These are phyloP conservation scores for Aspergillus neotritici DNA, from an alignment of 2,329 filamentous ascomycete species.

Conservation along the genomic window DNA sequence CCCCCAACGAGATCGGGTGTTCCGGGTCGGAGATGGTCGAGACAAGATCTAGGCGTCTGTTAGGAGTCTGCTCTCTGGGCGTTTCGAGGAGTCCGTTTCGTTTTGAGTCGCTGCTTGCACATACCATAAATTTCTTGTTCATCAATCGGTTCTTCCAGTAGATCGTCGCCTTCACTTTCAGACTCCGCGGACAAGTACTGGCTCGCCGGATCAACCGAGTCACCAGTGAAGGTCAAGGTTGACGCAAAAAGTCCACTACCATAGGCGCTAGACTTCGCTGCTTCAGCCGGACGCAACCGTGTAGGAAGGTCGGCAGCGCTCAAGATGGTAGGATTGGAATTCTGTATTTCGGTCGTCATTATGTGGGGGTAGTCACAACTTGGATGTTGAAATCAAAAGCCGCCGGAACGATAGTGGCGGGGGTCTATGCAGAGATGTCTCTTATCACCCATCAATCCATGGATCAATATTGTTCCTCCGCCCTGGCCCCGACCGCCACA, in stretches of 20 bases:
- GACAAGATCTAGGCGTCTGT: slow-evolving; percentile 65
- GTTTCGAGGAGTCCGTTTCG: background rate
- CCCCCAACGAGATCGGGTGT: slow-evolving; percentile 88
- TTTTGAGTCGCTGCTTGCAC: background rate
- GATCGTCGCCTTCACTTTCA: slow-evolving; percentile 50
- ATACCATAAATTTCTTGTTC: slow-evolving; percentile 94
- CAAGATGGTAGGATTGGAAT: slow-evolving; percentile 85
- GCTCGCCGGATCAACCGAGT: slow-evolving; percentile 45
- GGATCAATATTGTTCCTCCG: too few species aligned
- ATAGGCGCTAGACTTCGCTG: slow-evolving; percentile 38
- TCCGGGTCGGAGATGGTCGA: slow-evolving; percentile 93
- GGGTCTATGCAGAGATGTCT: too few species aligned
- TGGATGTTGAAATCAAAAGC: background rate
- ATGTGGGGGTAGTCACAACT: background rate
- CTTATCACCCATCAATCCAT: too few species aligned
- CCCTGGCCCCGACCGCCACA: too few species aligned
- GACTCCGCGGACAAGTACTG: slow-evolving; percentile 31
- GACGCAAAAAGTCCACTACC: slow-evolving; percentile 46
- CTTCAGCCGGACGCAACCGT: slow-evolving; percentile 48
- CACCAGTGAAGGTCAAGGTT: slow-evolving; percentile 46
- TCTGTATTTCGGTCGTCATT: slow-evolving; percentile 34
- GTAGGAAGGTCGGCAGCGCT: slow-evolving; percentile 84
- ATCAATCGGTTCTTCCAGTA: slow-evolving; percentile 76
- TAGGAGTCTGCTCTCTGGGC: background rate
- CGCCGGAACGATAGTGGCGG: slow-evolving; percentile 1